These are phyloP conservation scores for Cryptosporidium baileyi DNA, from an alignment of 169 alveolate genomes.

Conservation along the genomic window DNA sequence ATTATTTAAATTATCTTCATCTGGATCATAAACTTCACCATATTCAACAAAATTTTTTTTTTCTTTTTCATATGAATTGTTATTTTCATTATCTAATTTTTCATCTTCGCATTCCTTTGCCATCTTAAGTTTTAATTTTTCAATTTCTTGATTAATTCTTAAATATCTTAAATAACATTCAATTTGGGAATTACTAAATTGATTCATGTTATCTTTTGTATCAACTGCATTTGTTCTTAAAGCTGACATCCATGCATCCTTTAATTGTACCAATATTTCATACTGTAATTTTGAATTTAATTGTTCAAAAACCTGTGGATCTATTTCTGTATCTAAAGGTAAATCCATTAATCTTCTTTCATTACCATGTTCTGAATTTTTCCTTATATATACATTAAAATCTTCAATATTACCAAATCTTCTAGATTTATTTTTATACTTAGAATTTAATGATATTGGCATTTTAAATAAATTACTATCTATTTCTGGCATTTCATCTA, in stretches of 20 bases:
- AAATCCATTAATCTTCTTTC: constrained; percentile 50
- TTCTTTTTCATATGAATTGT: neutral
- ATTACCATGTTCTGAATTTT: neutral
- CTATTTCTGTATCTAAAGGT: constrained; percentile 72
- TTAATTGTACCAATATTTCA: constrained; percentile 80
- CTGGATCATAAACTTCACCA: constrained; percentile 26
- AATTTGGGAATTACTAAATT: constrained; percentile 83
- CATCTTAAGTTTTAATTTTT: constrained; percentile 77
- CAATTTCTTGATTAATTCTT: constrained; percentile 83
- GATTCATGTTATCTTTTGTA: constrained; percentile 78
- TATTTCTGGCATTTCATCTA: constrained; percentile 62
- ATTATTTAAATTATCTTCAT: neutral
- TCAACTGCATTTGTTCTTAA: constrained; percentile 79
- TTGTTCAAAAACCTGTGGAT: constrained; percentile 80
- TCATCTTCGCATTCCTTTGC: constrained; percentile 71
- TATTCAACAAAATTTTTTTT: neutral
- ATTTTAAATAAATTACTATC: constrained; percentile 41
- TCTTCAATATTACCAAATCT: constrained; percentile 27
- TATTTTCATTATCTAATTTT: neutral
- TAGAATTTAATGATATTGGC: constrained; percentile 7
- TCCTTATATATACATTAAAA: neutral
- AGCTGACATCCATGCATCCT: constrained; percentile 81
- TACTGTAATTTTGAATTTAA: constrained; percentile 79
- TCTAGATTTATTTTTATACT: neutral
- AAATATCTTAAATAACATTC: constrained; percentile 82